phyloP scores from a whole-genome alignment of 164 flowering plant species.

The Vitis vinifera region DNA sequence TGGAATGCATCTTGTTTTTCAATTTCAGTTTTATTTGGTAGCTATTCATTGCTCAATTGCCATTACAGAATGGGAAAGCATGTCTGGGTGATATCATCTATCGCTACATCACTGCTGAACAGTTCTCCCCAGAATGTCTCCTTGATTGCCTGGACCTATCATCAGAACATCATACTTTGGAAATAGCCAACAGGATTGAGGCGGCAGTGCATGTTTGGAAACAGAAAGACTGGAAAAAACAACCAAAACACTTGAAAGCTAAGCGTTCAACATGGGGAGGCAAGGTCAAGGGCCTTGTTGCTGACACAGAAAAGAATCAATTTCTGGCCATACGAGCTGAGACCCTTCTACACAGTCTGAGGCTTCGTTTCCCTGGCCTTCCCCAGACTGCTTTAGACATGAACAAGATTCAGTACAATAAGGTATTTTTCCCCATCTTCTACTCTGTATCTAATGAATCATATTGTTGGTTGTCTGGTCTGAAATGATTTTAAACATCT shows the following conservation, averaged over 20 bases:
- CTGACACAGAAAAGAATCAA: constrained; percentile 44
- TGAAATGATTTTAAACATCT: too few species aligned
- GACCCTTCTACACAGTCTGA: constrained; percentile 49
- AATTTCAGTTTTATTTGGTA: neutral
- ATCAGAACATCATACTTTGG: constrained; percentile 59
- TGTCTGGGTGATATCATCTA: constrained; percentile 66
- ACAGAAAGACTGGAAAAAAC: constrained; percentile 46
- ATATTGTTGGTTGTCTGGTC: too few species aligned
- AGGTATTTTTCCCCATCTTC: constrained; percentile 28
- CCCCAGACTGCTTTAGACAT: constrained; percentile 75
- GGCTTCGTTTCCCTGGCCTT: constrained; percentile 60
- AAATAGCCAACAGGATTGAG: constrained; percentile 60
- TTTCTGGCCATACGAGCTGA: constrained; percentile 58
- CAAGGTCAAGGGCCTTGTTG: constrained; percentile 61
- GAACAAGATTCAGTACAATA: constrained; percentile 74
- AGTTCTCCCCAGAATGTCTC: constrained; percentile 60
- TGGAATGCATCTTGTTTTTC: too few species aligned
- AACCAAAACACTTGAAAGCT: constrained; percentile 22
- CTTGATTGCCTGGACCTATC: constrained; percentile 67
- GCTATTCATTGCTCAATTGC: neutral
- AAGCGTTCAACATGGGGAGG: constrained; percentile 61
- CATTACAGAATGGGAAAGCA: constrained; percentile 56
- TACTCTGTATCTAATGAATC: neutral
- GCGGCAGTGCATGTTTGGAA: constrained; percentile 65
- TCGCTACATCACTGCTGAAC: constrained; percentile 55